Base-by-base conservation (phyloP, 192 early-diverging fungal genomes). In the Coemansia umbellata region DNA sequence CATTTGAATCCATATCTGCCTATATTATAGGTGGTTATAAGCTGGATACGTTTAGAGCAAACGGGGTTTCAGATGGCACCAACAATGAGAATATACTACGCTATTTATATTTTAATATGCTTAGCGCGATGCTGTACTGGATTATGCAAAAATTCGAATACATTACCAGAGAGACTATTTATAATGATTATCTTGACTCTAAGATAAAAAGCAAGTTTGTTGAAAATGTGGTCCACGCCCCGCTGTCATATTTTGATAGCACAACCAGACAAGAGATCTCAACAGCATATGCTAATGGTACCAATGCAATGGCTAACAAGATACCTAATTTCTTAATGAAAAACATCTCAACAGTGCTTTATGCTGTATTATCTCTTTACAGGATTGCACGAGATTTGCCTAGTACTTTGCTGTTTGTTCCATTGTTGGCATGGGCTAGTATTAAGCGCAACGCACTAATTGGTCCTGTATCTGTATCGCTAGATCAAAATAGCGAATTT, bases 221-320 rank as follows among this genome's bases (percentile, higher is more conserved):
- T 10, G 13, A 45, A 6, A 31, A 41, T 10, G 37, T 63, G 27
- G 35, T 66, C 1, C 39, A 58, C 14, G 70, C 70, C 3, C 70
- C 63, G 0, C 28, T 66, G n/a, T 50, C 51, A 8, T 66, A 62
- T 17, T 74, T 66, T 32, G 70, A 74, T 28, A 63, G 63, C 40
- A 62, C 43, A 2, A 58, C 50, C 21, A 39, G 55, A 3, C 70
- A 66, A 37, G 32, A 74, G 6, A 47, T 66, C 4, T 54, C 48
- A 0, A 31, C 41, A 1, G 58, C 50, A 2, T 73, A 66, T 17
- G 32, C 48, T 15, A 28, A 47, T 3, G 63, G 63, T 0, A 47
- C 58, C 3, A 17, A 56, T 1, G 44, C 45, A 2, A 28, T 73
- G 18, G 43, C 58, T 0, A 14, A 5, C 1, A 39, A 40, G 1